A percentile compares a stretch with the other conserved stretches of the same genome.
Evolutionary conservation across 2,329 filamentous ascomycete genomes (phyloP).

Genomic region (Ramichloridium luteum): DNA sequence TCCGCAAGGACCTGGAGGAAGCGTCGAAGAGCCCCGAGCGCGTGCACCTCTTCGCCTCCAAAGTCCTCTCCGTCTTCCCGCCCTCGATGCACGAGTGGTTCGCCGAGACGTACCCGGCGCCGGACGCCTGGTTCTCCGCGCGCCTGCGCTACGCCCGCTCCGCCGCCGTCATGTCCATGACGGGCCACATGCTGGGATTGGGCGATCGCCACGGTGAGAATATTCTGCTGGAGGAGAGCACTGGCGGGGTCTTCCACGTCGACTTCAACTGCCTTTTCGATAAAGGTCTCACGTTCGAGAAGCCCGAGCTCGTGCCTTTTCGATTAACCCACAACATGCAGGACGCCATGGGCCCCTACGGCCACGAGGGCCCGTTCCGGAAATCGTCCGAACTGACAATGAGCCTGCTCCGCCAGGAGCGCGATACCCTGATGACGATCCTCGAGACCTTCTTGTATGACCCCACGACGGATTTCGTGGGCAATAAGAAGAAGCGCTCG

Average conservation of each 20-base stretch:
- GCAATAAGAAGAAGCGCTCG: slow-evolving; percentile 50
- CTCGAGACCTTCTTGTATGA: slow-evolving; percentile 96
- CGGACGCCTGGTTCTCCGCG: slow-evolving; percentile 81
- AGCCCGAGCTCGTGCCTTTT: slow-evolving; percentile 90
- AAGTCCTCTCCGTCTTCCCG: slow-evolving; percentile 55
- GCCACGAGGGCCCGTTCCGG: slow-evolving; percentile 82
- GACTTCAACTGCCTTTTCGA: slow-evolving; percentile 99
- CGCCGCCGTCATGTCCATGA: slow-evolving; percentile 98
- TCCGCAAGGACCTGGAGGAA: slow-evolving; percentile 51
- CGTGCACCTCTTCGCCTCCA: slow-evolving; percentile 57
- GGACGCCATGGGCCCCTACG: slow-evolving; percentile 89
- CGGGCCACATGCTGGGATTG: slow-evolving; percentile 82
- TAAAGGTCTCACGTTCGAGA: slow-evolving; percentile 89
- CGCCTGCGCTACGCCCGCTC: slow-evolving; percentile 83
- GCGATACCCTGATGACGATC: slow-evolving; percentile 95
- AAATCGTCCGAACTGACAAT: slow-evolving; percentile 84
- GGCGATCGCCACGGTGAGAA: slow-evolving; percentile 97
- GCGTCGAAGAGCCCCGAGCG: slow-evolving; percentile 51
- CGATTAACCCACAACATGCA: slow-evolving; percentile 97
- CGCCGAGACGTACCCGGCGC: slow-evolving; percentile 84
- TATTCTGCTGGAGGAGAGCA: slow-evolving; percentile 84
- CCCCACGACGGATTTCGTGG: slow-evolving; percentile 84
- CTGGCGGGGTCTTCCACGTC: slow-evolving; percentile 89
- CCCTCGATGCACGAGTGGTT: slow-evolving; percentile 90
- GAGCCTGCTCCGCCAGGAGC: slow-evolving; percentile 70